phyloP scores from a whole-genome alignment of 768 basidiomycete genomes.

The Lactarius quietus region DNA sequence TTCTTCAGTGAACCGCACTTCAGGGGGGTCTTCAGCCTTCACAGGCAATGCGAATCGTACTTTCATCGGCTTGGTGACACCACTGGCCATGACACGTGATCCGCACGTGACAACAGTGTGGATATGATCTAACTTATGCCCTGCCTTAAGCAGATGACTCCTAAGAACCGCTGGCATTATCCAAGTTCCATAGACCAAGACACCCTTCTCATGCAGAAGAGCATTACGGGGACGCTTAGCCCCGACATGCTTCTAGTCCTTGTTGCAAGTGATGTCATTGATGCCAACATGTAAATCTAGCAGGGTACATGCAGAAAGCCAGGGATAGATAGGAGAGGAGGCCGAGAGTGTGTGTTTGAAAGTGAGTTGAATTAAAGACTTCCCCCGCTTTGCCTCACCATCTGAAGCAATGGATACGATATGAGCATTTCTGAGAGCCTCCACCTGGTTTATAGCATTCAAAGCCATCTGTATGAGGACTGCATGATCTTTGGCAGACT shows the following conservation, averaged over 20 bases:
- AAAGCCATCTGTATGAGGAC: neutral
- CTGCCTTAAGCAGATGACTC: too few species aligned
- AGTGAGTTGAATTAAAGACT: neutral
- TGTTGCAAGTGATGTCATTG: conserved; percentile 6
- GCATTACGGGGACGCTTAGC: neutral
- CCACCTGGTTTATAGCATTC: neutral
- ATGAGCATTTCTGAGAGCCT: neutral
- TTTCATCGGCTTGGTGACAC: too few species aligned
- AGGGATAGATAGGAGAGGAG: neutral
- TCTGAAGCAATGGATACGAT: neutral
- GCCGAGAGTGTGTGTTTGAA: neutral
- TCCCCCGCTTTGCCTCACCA: neutral
- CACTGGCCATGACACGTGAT: too few species aligned
- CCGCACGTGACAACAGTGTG: too few species aligned
- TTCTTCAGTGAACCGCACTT: too few species aligned
- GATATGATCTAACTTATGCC: neutral
- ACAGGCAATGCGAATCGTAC: too few species aligned
- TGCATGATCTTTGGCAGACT: neutral
- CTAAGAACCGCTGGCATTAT: neutral
- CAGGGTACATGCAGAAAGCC: neutral
- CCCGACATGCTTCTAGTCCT: conserved; percentile 4
- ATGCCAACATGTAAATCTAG: neutral
- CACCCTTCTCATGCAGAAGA: conserved; percentile 1
- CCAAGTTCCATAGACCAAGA: neutral
- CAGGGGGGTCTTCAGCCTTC: too few species aligned